A percentile compares a stretch with the other conserved stretches of the same genome.
phyloP scores from a whole-genome alignment of 345 rosid genomes.

The Dovyalis caffra region DNA sequence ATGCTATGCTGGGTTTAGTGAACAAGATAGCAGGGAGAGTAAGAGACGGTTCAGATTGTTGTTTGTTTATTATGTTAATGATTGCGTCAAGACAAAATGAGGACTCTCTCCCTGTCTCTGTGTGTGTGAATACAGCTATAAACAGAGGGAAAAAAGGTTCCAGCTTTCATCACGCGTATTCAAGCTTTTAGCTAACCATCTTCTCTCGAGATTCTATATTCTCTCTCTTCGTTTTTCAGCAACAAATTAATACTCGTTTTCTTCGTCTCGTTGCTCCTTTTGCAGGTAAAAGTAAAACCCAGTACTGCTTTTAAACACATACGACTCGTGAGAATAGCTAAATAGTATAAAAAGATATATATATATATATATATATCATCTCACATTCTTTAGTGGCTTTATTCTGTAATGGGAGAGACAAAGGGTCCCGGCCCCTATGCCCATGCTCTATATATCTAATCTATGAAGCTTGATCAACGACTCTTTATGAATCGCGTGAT shows the following conservation, averaged over 20 bases:
- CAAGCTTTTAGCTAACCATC: constrained; percentile 19
- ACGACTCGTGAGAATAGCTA: too few relatives aligned
- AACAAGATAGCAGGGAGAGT: not conserved
- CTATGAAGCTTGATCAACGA: too few relatives aligned
- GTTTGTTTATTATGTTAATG: constrained; percentile 33
- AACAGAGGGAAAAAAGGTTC: not conserved
- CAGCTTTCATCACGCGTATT: constrained; percentile 34
- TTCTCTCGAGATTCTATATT: too few relatives aligned
- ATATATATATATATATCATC: too few relatives aligned
- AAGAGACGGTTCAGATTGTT: constrained; percentile 28
- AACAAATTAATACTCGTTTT: not conserved
- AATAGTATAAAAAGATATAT: too few relatives aligned
- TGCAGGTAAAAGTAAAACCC: too few relatives aligned
- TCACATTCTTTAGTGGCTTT: too few relatives aligned
- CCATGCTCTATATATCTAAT: too few relatives aligned
- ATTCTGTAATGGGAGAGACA: not conserved
- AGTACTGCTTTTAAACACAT: too few relatives aligned
- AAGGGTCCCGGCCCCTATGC: too few relatives aligned
- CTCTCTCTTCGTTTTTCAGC: not conserved
- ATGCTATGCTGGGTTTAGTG: not conserved
- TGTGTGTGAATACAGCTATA: not conserved
- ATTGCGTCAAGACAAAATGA: constrained; percentile 25
- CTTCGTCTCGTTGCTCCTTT: not conserved
- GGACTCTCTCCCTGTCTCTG: too few relatives aligned
- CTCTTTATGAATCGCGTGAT: too few relatives aligned